phyloP scores from a whole-genome alignment of 164 flowering plant genomes.

The Houttuynia cordata region DNA sequence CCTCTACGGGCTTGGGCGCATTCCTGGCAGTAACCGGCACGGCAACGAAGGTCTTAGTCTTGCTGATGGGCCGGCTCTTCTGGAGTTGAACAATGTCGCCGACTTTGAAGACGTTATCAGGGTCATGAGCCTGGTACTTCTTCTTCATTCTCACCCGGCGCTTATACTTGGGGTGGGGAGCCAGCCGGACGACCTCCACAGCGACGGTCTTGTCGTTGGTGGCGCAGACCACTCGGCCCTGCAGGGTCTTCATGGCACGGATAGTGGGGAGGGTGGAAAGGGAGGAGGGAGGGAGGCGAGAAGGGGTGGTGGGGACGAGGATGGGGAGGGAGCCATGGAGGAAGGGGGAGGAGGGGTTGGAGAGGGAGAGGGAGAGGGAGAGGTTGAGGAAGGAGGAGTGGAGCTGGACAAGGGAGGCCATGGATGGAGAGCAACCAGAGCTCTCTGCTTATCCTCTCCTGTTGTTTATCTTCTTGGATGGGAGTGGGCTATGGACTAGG shows the following conservation, averaged over 20 bases:
- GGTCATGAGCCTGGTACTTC: conserved; percentile 95
- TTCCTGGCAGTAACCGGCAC: conserved; percentile 24
- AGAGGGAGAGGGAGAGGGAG: no score
- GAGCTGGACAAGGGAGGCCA: conserved; percentile 2
- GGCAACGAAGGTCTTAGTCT: conserved; percentile 70
- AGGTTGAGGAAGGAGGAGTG: no score
- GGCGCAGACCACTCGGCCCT: conserved; percentile 69
- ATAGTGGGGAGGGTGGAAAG: conserved; percentile 28
- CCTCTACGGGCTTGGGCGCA: conserved; percentile 9
- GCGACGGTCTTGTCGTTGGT: conserved; percentile 53
- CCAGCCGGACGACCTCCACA: conserved; percentile 61
- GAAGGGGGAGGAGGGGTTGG: no score
- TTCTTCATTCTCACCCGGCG: conserved; percentile 72
- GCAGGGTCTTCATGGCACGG: conserved; percentile 53
- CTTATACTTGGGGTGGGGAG: conserved; percentile 87
- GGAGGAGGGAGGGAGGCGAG: no score
- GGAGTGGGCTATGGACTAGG: no score
- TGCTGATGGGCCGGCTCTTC: conserved; percentile 75
- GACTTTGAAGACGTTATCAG: conserved; percentile 62
- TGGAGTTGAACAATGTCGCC: conserved; percentile 78
- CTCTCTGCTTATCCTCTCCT: background rate
- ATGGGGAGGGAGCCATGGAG: conserved; percentile 47
- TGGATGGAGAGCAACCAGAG: no score
- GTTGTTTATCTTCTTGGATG: no score
- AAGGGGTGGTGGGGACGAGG: conserved; percentile 17